Base-by-base conservation (phyloP, 192 early-diverging fungal genomes). In the Backusella westeae region DNA sequence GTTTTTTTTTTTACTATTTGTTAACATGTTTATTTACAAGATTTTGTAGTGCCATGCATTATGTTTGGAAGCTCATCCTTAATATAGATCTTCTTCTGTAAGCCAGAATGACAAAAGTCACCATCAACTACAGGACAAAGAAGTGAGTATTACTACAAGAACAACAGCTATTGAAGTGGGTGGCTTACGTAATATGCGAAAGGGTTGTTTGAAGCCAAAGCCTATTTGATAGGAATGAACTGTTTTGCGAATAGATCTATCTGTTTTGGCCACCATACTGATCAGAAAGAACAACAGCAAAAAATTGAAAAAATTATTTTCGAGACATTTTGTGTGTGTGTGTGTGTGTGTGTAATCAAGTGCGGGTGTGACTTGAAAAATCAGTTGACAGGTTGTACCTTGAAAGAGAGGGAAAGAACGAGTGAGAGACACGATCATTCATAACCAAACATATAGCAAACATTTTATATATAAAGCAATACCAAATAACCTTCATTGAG, bases 201-300 rank as follows among this genome's bases (percentile, higher is more conserved):
- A 99, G n/a, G 97, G 97, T 72, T 92, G 91, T 71, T 93, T 85
- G 82, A 99, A 98, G 0, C 93, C 92, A 86, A 94, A 98, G 6
- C 88, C 87, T 74, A 89, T 82, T 53, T 83, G 81, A 85, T 97
- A 99, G 42, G 94, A 83, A 75, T 86, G 83, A 93, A 99, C 97
- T 66, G 85, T 88, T 73, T 90, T 88, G 82, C 91, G 94, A 79
- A 94, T 93, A 29, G 85, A 83, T 82, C 97, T 96, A 67, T 88
- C 84, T 56, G 94, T 85, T 80, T 98, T 98, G 29, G 91, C 84
- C 69, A 91, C 89, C 97, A 98, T 99, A 49, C 0, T 44, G 42
- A 44, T 4, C 4, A 14, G 5, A 49, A 68, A 73, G 32, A 74
- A 32, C 7, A 15, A 75, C 19, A 10, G 34, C 56, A 49, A 69